These are phyloP conservation scores for Rosa hybrid DNA, from an alignment of 331 rosid species.

Conservation along the genomic window DNA sequence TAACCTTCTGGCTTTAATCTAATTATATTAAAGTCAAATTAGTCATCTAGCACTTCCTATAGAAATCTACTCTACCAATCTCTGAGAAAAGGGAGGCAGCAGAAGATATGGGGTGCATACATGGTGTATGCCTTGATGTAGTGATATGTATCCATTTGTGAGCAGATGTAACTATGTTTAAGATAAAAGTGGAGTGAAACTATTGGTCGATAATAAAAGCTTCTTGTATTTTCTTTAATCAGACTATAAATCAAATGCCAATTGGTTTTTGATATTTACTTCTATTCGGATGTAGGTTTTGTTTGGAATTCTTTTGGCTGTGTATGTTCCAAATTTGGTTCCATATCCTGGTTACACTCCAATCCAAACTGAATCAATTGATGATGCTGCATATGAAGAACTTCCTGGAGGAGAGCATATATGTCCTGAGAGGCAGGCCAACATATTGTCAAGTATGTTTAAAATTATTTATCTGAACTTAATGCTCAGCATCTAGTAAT, in stretches of 20 bases:
- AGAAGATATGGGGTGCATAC: not conserved
- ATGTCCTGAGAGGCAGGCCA: conserved; percentile 76
- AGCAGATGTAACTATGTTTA: conserved; percentile 3
- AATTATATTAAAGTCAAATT: not conserved
- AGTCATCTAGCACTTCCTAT: not conserved
- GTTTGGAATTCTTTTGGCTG: conserved; percentile 76
- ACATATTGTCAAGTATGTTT: conserved; percentile 72
- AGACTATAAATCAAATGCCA: conserved; percentile 3
- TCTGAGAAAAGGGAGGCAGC: conserved; percentile 3
- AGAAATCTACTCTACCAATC: not conserved
- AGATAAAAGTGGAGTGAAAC: conserved; percentile 7
- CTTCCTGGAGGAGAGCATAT: conserved; percentile 82
- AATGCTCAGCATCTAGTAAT: conserved; percentile 5
- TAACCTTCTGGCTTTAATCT: not conserved
- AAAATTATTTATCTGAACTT: conserved; percentile 19
- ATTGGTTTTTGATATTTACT: not conserved
- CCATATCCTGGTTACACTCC: conserved; percentile 83
- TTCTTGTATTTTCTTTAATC: not conserved
- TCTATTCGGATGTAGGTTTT: conserved; percentile 58
- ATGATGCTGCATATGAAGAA: conserved; percentile 74
- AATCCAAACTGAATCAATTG: conserved; percentile 51
- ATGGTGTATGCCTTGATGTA: not conserved
- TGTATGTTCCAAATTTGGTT: conserved; percentile 75
- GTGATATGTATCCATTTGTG: not conserved
- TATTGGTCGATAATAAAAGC: not conserved